Conservation (phyloP, 495 filamentous ascomycete species). For the Clavariopsis aquatica region DNA sequence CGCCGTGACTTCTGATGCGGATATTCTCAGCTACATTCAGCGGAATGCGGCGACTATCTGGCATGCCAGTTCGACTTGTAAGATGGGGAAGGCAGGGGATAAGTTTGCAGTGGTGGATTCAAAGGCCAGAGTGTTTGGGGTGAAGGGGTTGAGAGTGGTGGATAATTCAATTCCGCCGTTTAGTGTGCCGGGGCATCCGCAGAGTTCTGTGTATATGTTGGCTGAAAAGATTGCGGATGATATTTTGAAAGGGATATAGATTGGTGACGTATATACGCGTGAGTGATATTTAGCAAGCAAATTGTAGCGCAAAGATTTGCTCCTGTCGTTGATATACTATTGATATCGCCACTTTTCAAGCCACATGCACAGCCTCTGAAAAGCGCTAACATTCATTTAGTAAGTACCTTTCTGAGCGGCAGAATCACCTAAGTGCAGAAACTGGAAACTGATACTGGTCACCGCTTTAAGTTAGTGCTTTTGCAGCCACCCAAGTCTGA, state of each 20-base stretch:
- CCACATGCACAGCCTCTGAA: no score
- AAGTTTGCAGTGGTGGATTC: slow-evolving; percentile 58
- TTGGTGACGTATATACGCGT: background rate
- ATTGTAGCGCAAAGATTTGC: background rate
- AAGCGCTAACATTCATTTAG: no score
- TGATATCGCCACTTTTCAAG: no score
- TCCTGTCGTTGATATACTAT: no score
- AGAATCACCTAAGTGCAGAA: no score
- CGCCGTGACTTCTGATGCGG: slow-evolving; percentile 50
- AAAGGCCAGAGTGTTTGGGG: slow-evolving; percentile 54
- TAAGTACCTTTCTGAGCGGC: no score
- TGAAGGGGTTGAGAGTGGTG: slow-evolving; percentile 40
- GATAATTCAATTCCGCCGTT: slow-evolving; percentile 26
- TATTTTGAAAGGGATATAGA: slow-evolving; percentile 20
- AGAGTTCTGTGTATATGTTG: slow-evolving; percentile 30
- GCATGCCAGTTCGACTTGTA: slow-evolving; percentile 57
- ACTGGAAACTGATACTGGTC: no score
- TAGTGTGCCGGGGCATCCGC: slow-evolving; percentile 25
- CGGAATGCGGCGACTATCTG: slow-evolving; percentile 49
- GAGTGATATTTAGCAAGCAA: background rate
- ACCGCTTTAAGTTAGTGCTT: no score
- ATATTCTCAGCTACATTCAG: slow-evolving; percentile 54
- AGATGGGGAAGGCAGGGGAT: slow-evolving; percentile 53
- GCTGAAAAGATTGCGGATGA: slow-evolving; percentile 39
- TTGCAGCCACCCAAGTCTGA: no score